phyloP scores from a whole-genome alignment of 2,329 filamentous ascomycete species.

The Pezicula neosporulosa region DNA sequence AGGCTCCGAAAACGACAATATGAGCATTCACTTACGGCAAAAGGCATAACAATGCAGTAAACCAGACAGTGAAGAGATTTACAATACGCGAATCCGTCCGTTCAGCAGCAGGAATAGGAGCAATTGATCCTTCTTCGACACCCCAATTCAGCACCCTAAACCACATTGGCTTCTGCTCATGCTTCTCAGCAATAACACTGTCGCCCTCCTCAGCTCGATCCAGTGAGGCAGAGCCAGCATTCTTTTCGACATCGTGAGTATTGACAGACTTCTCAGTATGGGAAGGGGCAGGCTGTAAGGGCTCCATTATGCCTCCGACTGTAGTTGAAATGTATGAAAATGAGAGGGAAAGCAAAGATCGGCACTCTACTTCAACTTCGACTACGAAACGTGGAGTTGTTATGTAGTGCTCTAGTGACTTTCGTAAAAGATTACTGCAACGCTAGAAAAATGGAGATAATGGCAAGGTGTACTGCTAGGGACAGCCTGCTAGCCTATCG shows the following conservation, averaged over 20 bases:
- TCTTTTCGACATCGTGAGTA: not conserved
- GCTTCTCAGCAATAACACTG: not conserved
- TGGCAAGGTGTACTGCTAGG: no score
- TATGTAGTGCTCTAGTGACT: no score
- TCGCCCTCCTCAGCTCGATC: not conserved
- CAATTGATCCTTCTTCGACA: slow-evolving; percentile 51
- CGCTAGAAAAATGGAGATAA: no score
- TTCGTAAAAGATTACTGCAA: no score
- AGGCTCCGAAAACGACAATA: slow-evolving; percentile 10
- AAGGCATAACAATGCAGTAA: slow-evolving; percentile 53
- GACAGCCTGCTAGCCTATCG: no score
- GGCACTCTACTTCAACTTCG: no score
- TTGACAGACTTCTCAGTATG: not conserved
- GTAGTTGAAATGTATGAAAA: no score
- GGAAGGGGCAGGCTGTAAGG: no score
- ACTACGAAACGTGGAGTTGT: no score
- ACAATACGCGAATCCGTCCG: slow-evolving; percentile 49
- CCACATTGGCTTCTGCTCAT: slow-evolving; percentile 1
- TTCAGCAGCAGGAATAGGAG: slow-evolving; percentile 51
- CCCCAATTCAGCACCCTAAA: slow-evolving; percentile 25
- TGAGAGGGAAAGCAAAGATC: no score
- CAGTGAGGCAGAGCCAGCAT: not conserved
- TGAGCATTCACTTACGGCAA: slow-evolving; percentile 49
- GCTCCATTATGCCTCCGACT: not conserved
- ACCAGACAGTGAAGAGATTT: slow-evolving; percentile 59